Evolutionary conservation across 2,329 filamentous ascomycete genomes (phyloP), one percentile per base, ranked within the genome.

Genomic region (Diplodia seriata): DNA sequence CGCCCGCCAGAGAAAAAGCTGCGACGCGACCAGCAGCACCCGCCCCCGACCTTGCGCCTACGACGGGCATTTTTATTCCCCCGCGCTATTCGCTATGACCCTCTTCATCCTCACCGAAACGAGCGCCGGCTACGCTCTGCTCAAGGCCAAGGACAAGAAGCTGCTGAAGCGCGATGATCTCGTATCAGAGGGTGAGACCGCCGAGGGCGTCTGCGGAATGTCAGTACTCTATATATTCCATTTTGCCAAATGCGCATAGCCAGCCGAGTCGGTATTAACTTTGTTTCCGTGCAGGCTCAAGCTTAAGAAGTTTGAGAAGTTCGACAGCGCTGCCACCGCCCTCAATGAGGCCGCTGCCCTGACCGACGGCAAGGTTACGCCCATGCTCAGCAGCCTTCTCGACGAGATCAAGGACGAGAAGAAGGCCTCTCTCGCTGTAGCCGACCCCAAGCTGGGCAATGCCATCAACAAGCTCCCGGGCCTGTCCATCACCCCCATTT

Each of bases 81-180:
- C 65, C 55, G 47, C n/a, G 8, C 57, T 72, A 74, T 74, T 71
- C 81, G 88, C 73, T 72, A 95, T 95, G 91, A 91, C 91, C 83
- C 89, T 95, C 80, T 96, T 97, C 83, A 91, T 97, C 83, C 89
- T 97, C 75, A 91, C 91, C 77, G 94, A 97, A 84, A 97, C 94
- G 80, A 92, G 92, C 82, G 94, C 94, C 75, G 97, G 95, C 80
- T 98, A 98, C 85, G 95, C 94, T 81, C 89, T 99, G 80, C 93
- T 99, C 85, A 98, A 99, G 87, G 91, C 94, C 75, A 93, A 94
- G 81, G 94, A 98, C 87, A 98, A 97, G 89, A 98, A 98, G 86
- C 87, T 98, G 69, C 86, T 99, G 72, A 95, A 97, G 82, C 90
- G 91, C 76, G 91, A 94, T 82, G 89, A 94, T 77, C 82, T 97